Evolutionary conservation across 257 asterid species (phyloP).

Genomic region (Euphrasia confusa): DNA sequence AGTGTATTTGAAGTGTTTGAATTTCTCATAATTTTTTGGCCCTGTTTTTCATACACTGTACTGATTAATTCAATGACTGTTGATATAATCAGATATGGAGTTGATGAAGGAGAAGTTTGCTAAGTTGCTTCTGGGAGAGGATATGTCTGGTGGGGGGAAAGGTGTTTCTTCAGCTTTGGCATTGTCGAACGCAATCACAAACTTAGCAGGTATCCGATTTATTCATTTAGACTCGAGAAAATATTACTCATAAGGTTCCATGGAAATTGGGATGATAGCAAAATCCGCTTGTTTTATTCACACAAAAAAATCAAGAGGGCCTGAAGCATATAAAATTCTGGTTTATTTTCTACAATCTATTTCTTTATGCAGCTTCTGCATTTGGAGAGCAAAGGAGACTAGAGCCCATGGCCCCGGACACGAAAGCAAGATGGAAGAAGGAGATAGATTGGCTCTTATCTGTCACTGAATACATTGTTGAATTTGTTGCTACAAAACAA

Average conservation of each 20-base stretch:
- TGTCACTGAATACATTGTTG: conserved; percentile 54
- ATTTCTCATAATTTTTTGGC: background rate
- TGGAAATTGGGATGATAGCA: too few relatives aligned
- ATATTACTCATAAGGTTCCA: too few relatives aligned
- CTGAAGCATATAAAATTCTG: background rate
- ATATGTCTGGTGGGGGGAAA: conserved; percentile 77
- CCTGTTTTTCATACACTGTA: background rate
- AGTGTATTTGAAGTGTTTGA: background rate
- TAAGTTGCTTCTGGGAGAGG: conserved; percentile 71
- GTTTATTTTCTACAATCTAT: too few relatives aligned
- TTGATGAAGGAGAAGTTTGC: conserved; percentile 70
- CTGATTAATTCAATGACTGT: background rate
- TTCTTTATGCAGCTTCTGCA: conserved; percentile 47
- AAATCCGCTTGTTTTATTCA: too few relatives aligned
- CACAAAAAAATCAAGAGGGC: too few relatives aligned
- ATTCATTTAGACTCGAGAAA: too few relatives aligned
- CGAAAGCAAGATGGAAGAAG: conserved; percentile 61
- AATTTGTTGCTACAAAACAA: conserved; percentile 48
- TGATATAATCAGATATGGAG: conserved; percentile 45
- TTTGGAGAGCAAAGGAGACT: conserved; percentile 57
- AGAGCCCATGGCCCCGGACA: conserved; percentile 58
- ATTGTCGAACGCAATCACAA: conserved; percentile 66
- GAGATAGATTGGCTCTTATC: conserved; percentile 72
- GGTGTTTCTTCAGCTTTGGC: conserved; percentile 78
- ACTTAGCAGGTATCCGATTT: conserved; percentile 50